These are phyloP conservation scores for Aspergillus avenaceus DNA, from an alignment of 495 filamentous ascomycete species.

Conservation along the genomic window DNA sequence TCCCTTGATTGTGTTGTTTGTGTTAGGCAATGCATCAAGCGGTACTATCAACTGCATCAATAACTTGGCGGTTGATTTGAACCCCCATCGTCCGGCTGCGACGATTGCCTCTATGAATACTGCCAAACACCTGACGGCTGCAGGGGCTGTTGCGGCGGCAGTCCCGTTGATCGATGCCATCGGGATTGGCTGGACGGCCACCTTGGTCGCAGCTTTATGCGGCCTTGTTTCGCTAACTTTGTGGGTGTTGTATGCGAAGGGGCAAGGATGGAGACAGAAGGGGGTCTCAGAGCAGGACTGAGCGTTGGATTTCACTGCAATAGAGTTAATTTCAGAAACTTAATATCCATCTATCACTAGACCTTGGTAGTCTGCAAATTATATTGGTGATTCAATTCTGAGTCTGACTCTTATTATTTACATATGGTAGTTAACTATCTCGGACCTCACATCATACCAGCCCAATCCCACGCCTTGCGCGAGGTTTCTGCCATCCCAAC, in stretches of 20 bases:
- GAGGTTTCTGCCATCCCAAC: background rate
- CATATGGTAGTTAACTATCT: too few species aligned
- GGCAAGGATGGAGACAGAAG: conserved; percentile 33
- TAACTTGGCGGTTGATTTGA: conserved; percentile 43
- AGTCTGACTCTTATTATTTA: too few species aligned
- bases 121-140: conserved; percentile 40
- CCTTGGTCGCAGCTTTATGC: too few species aligned
- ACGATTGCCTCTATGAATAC: conserved; percentile 47
- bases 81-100: conserved; percentile 36
- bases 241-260: conserved; percentile 26
- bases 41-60: conserved; percentile 29
- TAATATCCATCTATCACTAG: too few species aligned
- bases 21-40: conserved; percentile 28
- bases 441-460: background rate
- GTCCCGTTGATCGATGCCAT: conserved; percentile 38
- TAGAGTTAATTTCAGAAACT: background rate
- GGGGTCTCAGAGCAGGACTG: background rate
- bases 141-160: conserved; percentile 36
- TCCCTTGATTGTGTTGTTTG: conserved; percentile 37
- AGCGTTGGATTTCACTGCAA: too few species aligned
- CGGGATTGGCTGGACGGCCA: conserved; percentile 45
- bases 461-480: background rate
- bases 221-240: too few species aligned
- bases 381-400: background rate
- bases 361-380: too few species aligned